phyloP scores from a whole-genome alignment of 192 early-diverging fungal genomes.

The Cetraspora pellucida region DNA sequence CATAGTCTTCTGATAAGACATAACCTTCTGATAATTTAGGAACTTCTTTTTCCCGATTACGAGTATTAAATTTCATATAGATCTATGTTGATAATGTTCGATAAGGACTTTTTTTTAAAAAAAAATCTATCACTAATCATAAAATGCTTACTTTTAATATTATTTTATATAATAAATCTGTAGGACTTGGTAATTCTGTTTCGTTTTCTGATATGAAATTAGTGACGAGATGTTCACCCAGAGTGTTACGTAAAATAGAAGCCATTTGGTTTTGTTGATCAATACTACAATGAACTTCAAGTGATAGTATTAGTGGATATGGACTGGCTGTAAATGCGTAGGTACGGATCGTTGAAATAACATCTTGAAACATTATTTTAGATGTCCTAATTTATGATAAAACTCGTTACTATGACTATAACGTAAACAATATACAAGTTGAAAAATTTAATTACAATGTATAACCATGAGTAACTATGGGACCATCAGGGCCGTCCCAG shows the following conservation, averaged over 20 bases:
- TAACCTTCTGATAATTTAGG: background rate
- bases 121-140: no score
- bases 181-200: slow-evolving; percentile 67
- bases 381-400: slow-evolving; percentile 55
- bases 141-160: slow-evolving; percentile 66
- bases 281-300: slow-evolving; percentile 81
- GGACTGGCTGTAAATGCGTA: slow-evolving; percentile 85
- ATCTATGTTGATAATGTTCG: no score
- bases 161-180: slow-evolving; percentile 67
- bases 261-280: slow-evolving; percentile 81
- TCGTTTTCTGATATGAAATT: slow-evolving; percentile 43
- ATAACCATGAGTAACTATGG: slow-evolving; percentile 81
- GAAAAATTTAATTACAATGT: slow-evolving; percentile 51
- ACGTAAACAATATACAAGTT: background rate
- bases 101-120: no score
- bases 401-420: slow-evolving; percentile 1
- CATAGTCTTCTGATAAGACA: no score
- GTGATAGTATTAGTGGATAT: slow-evolving; percentile 82
- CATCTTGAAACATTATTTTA: slow-evolving; percentile 80
- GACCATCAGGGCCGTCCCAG: slow-evolving; percentile 83
- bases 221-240: slow-evolving; percentile 69
- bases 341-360: slow-evolving; percentile 75
- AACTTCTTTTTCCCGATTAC: no score
- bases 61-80: no score
- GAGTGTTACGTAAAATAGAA: slow-evolving; percentile 58